Conservation (phyloP, 108 stramenopile species). For the Parmales sp. region DNA sequence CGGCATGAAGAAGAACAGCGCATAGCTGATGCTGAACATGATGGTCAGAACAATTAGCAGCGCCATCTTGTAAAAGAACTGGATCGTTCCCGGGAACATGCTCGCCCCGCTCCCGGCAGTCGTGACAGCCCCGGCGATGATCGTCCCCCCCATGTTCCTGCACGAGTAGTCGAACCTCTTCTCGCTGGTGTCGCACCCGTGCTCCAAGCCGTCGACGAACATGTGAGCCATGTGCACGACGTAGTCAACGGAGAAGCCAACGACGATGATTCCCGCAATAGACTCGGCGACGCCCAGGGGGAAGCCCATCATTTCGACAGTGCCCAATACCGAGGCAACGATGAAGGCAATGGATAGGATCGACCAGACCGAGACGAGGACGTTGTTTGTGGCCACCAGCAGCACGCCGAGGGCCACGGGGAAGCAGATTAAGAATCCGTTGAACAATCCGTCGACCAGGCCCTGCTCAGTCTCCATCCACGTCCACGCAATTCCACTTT, state of each 20-base stretch:
- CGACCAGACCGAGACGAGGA: slow-evolving; percentile 11
- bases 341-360: slow-evolving; percentile 17
- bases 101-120: slow-evolving; percentile 17
- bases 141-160: slow-evolving; percentile 14
- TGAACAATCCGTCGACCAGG: slow-evolving; percentile 14
- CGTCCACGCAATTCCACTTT: slow-evolving; percentile 3
- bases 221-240: slow-evolving; percentile 16
- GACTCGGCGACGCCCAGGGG: slow-evolving; percentile 21
- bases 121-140: slow-evolving; percentile 22
- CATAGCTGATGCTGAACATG: background rate
- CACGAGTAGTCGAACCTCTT: slow-evolving; percentile 13
- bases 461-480: slow-evolving; percentile 15
- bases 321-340: slow-evolving; percentile 18
- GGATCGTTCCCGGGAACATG: slow-evolving; percentile 16
- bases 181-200: background rate
- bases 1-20: slow-evolving; percentile 25
- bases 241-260: slow-evolving; percentile 30
- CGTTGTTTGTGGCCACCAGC: slow-evolving; percentile 16
- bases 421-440: slow-evolving; percentile 20
- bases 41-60: slow-evolving; percentile 18
- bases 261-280: slow-evolving; percentile 23
- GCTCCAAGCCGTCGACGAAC: slow-evolving; percentile 11
- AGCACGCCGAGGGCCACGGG: slow-evolving; percentile 24
- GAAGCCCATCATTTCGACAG: slow-evolving; percentile 14
- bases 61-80: slow-evolving; percentile 30